Evolutionary conservation across 2,329 filamentous ascomycete genomes (phyloP).

Genomic region (Calonectria hongkongensis): DNA sequence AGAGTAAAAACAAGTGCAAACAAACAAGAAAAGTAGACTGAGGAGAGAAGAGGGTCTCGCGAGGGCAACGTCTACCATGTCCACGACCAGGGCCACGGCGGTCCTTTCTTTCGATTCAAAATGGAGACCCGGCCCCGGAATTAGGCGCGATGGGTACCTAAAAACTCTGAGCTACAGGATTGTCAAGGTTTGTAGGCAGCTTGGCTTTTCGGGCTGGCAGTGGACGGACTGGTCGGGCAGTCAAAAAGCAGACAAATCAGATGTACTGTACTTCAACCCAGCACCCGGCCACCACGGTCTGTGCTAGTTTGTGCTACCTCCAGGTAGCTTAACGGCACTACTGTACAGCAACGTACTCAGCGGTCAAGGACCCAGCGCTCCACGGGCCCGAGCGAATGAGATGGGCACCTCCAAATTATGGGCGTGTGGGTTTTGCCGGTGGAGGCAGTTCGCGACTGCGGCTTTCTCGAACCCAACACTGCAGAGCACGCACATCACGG

Average conservation of each 20-base stretch:
- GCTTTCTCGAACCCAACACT: slow-evolving; percentile 38
- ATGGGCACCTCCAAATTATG: slow-evolving; percentile 38
- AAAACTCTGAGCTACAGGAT: slow-evolving; percentile 34
- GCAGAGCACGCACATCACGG: slow-evolving; percentile 48
- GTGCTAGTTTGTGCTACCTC: slow-evolving; percentile 24
- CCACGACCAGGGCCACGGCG: slow-evolving; percentile 44
- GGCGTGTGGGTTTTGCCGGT: slow-evolving; percentile 41
- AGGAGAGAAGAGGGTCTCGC: slow-evolving; percentile 45
- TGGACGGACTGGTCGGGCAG: slow-evolving; percentile 27
- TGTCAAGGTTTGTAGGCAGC: slow-evolving; percentile 24
- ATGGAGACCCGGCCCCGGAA: slow-evolving; percentile 46
- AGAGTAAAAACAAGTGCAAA: slow-evolving; percentile 29
- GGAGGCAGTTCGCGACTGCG: slow-evolving; percentile 49
- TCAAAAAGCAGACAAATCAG: slow-evolving; percentile 5
- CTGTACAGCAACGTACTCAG: slow-evolving; percentile 21
- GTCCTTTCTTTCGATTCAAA: slow-evolving; percentile 49
- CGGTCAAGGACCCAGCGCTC: slow-evolving; percentile 19
- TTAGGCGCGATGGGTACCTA: slow-evolving; percentile 41
- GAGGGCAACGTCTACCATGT: slow-evolving; percentile 43
- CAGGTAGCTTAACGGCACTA: slow-evolving; percentile 8
- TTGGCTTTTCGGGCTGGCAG: slow-evolving; percentile 31
- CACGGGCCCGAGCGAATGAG: slow-evolving; percentile 22
- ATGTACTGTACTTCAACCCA: slow-evolving; percentile 27
- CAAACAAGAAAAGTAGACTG: slow-evolving; percentile 20
- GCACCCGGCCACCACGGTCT: slow-evolving; percentile 24